Evolutionary conservation across 148 eudicot genomes (phyloP), one percentile per base, ranked within the genome.

Genomic region (Vaccinium macrocarpon): DNA sequence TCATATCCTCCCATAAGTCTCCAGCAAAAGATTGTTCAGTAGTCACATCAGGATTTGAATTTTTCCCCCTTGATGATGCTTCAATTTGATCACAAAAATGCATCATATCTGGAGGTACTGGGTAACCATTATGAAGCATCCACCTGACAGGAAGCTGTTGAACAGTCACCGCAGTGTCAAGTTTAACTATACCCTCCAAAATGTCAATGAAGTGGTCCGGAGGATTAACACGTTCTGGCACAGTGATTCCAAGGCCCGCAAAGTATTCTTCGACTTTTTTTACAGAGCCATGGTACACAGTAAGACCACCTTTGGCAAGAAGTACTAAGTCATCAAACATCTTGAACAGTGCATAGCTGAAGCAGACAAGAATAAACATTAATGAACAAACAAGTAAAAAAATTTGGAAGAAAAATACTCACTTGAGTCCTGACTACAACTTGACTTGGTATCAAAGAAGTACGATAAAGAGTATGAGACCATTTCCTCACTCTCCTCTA

Each of bases 251-350:
- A 9, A 97, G 75, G 70, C 96, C 90, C 12, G 89, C 81, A 87
- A 97, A 97, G 82, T 95, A 97, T 74, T 92, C 97, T 88, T 97
- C 99, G 10, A 95, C 95, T 86, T 95, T 93, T 79, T 97, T 94
- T 18, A 93, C 91, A 5, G 99, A 87, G 59, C 99, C 99, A 73
- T 95, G 99, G 84, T 93, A 97, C 74, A 95, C 98, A 0, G 93
- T 92, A 51, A 97, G 89, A 80, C 99, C 99, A 87, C 99, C 99
- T 87, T 97, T 97, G 62, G 99, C 99, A 50, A 97, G 92, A 87
- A 97, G 93, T 78, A 97, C 90, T n/a, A 97, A 87, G 82, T 97
- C 99, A 73, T 97, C 97, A 87, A 97, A 97, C 99, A 97, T 97
- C 88, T 93, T 92, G 89, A 91, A 97, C 79, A 97, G 81, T 13